These are phyloP conservation scores for Atkinsonella hypoxylon DNA, from an alignment of 2,329 filamentous ascomycete genomes.

Conservation along the genomic window DNA sequence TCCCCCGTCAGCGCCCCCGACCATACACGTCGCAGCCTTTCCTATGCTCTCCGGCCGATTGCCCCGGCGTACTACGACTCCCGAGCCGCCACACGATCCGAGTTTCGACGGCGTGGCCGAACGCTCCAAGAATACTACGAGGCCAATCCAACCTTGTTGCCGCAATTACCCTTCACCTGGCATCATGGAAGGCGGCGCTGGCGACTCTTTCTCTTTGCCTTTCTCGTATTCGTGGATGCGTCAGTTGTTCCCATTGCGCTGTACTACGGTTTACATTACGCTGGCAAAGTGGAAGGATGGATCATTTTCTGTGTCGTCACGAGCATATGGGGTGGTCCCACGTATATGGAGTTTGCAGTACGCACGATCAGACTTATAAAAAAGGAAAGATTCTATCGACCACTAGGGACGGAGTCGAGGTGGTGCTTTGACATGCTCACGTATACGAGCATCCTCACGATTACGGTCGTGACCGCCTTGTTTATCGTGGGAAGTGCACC, in stretches of 20 bases:
- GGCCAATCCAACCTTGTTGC: conserved; percentile 24
- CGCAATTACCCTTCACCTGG: conserved; percentile 29
- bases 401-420: conserved; percentile 31
- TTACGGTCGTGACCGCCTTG: conserved; percentile 35
- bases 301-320: conserved; percentile 41
- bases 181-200: conserved; percentile 27
- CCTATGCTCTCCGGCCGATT: conserved; percentile 21
- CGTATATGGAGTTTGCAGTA: conserved; percentile 39
- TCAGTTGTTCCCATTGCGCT: conserved; percentile 35
- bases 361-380: conserved; percentile 36
- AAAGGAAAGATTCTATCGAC: conserved; percentile 36
- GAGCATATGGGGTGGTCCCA: conserved; percentile 42
- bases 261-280: conserved; percentile 38
- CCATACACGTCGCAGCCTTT: conserved; percentile 20
- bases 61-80: conserved; percentile 29
- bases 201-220: conserved; percentile 34
- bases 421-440: conserved; percentile 40
- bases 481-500: conserved; percentile 40
- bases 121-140: conserved; percentile 28
- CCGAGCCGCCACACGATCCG: conserved; percentile 22
- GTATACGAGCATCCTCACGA: conserved; percentile 32
- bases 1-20: not conserved
- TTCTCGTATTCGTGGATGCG: conserved; percentile 34
- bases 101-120: conserved; percentile 23
- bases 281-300: conserved; percentile 24